Conservation (phyloP, 345 rosid genomes). For the Dimocarpus longan region DNA sequence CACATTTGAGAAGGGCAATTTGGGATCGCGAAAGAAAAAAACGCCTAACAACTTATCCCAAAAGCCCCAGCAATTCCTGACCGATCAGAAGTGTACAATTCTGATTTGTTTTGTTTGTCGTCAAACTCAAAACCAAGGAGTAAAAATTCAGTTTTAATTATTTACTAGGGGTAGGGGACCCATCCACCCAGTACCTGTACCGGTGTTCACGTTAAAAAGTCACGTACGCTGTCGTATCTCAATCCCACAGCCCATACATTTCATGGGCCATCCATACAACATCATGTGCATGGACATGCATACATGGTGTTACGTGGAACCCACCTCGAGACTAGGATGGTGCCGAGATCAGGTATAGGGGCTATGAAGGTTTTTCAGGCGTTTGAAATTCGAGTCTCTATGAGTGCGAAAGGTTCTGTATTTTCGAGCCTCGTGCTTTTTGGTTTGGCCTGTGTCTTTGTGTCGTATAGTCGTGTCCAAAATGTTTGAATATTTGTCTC, state of each 20-base stretch:
- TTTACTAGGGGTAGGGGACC: not conserved
- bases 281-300: too few relatives aligned
- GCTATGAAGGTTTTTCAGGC: not conserved
- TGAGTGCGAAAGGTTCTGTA: conserved; percentile 18
- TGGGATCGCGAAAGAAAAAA: not conserved
- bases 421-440: conserved; percentile 38
- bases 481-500: too few relatives aligned
- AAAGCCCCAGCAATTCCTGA: conserved; percentile 21
- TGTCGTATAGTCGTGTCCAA: too few relatives aligned
- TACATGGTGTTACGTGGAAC: not conserved
- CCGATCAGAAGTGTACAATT: conserved; percentile 10
- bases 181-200: not conserved
- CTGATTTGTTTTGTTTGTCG: too few relatives aligned
- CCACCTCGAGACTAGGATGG: not conserved
- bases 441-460: not conserved
- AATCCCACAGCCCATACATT: too few relatives aligned
- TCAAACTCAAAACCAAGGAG: too few relatives aligned
- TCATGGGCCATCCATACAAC: too few relatives aligned
- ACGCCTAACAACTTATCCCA: not conserved
- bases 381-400: conserved; percentile 29
- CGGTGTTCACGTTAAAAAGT: not conserved
- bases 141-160: too few relatives aligned
- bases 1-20: not conserved
- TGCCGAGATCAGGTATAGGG: not conserved
- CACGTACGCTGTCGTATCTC: not conserved